These are phyloP conservation scores for Myriosclerotinia curreyana DNA, from an alignment of 2,329 filamentous ascomycete genomes.

Conservation along the genomic window DNA sequence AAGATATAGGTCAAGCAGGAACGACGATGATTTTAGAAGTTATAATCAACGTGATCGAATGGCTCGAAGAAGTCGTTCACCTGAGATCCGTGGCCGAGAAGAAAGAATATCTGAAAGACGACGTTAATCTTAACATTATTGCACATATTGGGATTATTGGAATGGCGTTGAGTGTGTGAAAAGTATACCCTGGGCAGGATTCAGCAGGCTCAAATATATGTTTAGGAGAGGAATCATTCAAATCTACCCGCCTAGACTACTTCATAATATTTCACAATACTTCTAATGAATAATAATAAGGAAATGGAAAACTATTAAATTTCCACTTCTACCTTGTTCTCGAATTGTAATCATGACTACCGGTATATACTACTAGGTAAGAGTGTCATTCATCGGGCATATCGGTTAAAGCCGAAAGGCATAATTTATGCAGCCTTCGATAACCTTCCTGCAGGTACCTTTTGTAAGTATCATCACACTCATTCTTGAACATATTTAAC, in stretches of 20 bases:
- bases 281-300: background rate
- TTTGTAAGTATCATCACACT: background rate
- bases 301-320: background rate
- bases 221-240: background rate
- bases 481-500: background rate
- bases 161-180: conserved; percentile 2
- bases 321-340: background rate
- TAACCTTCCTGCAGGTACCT: conserved; percentile 1
- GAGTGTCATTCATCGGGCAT: background rate
- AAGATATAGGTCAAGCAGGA: conserved; percentile 31
- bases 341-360: background rate
- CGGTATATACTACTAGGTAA: background rate
- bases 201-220: background rate
- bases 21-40: conserved; percentile 26
- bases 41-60: conserved; percentile 16
- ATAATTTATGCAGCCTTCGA: background rate
- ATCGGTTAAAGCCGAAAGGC: background rate
- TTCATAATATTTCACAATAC: background rate
- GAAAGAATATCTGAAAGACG: conserved; percentile 13
- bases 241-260: background rate
- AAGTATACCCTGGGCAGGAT: conserved; percentile 8
- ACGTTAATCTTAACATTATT: background rate
- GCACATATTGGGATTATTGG: background rate
- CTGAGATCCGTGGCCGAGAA: conserved; percentile 20
- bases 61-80: conserved; percentile 29